These are phyloP conservation scores for Musa balbisiana DNA, from an alignment of 202 grass and related monocot genomes.

Conservation along the genomic window DNA sequence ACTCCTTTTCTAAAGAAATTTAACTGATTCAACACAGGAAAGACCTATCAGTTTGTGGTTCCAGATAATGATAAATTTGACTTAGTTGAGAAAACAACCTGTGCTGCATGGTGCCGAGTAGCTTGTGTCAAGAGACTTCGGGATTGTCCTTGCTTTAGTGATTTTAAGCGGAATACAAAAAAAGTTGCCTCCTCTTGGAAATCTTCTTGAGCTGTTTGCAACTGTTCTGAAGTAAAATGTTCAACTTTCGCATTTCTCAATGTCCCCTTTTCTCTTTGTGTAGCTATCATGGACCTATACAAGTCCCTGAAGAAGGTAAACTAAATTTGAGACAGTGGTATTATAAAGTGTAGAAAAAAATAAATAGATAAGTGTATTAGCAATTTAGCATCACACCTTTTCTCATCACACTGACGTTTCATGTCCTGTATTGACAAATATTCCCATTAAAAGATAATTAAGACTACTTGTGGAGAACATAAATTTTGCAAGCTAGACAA, in stretches of 20 bases:
- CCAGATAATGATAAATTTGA: neutral
- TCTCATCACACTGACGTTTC: conserved; percentile 93
- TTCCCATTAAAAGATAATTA: neutral
- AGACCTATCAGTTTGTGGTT: neutral
- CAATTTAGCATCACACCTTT: conserved; percentile 49
- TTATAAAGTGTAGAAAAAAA: conserved; percentile 11
- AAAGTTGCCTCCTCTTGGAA: conserved; percentile 83
- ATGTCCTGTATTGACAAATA: conserved; percentile 53
- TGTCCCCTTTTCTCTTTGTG: conserved; percentile 65
- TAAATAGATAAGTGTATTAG: conserved; percentile 16
- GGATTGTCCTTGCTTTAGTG: conserved; percentile 92
- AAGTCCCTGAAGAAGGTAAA: conserved; percentile 61
- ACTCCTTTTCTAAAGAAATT: conserved; percentile 85
- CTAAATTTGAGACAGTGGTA: conserved; percentile 10
- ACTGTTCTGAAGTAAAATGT: conserved; percentile 44
- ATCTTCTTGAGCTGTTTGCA: conserved; percentile 89
- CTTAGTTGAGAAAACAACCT: conserved; percentile 41
- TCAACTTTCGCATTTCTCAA: conserved; percentile 62
- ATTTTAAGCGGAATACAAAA: conserved; percentile 91
- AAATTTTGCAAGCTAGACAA: conserved; percentile 9
- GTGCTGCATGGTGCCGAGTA: conserved; percentile 86
- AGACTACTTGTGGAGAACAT: neutral
- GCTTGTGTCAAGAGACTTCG: conserved; percentile 97
- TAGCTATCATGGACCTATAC: conserved; percentile 60
- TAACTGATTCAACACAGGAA: conserved; percentile 42